Evolutionary conservation across 192 early-diverging fungal genomes (phyloP).

Genomic region (Umbelopsis sp.): DNA sequence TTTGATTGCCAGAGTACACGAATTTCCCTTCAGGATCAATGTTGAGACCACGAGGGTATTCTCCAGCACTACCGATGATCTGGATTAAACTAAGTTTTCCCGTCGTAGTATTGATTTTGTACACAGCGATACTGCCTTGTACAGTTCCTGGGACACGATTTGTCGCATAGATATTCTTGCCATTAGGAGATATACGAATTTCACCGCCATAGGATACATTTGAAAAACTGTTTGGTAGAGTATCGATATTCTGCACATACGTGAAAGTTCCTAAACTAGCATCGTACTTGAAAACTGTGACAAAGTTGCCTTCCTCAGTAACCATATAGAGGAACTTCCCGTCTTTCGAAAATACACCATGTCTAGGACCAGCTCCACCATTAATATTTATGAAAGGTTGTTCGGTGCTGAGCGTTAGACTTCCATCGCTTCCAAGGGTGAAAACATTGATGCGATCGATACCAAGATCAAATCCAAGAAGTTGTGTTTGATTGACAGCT

Average conservation of each 20-base stretch:
- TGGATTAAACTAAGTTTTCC: neutral
- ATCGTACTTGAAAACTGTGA: neutral
- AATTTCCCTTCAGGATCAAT: neutral
- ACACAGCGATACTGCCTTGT: neutral
- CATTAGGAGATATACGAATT: neutral
- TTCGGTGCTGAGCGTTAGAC: neutral
- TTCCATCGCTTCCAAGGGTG: neutral
- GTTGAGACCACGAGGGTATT: neutral
- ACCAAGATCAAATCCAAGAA: neutral
- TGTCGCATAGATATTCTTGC: neutral
- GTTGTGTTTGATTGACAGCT: neutral
- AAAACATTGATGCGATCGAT: slow-evolving; percentile 6
- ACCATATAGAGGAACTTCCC: slow-evolving; percentile 4
- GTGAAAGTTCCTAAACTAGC: neutral
- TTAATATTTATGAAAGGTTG: slow-evolving; percentile 4
- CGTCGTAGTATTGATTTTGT: neutral
- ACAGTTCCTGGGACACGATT: neutral
- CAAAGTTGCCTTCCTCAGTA: slow-evolving; percentile 6
- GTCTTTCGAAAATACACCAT: slow-evolving; percentile 1
- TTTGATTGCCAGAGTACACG: neutral
- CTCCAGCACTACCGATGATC: neutral
- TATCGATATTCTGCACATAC: neutral
- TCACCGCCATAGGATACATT: slow-evolving; percentile 5
- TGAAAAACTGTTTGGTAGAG: neutral
- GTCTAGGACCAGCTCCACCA: slow-evolving; percentile 2